Percentiles rank a stretch among this genome's conserved stretches.
phyloP scores from a whole-genome alignment of 2,329 filamentous ascomycete species.

The Apiospora rasikravindrae region DNA sequence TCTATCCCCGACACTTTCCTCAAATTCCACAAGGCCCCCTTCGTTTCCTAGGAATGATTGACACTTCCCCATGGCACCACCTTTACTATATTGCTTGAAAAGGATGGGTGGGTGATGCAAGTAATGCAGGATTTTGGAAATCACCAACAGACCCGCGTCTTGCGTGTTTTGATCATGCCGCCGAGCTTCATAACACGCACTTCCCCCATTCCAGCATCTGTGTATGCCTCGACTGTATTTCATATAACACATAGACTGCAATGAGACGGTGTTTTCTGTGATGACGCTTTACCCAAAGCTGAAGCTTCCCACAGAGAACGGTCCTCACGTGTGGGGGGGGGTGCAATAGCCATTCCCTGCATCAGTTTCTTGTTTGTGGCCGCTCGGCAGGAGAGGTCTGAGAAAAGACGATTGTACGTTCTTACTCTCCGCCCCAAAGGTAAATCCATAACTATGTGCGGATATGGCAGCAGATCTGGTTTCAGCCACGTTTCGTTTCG shows the following conservation, averaged over 20 bases:
- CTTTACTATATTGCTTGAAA: too few relatives aligned
- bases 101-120: too few relatives aligned
- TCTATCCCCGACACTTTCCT: too few relatives aligned
- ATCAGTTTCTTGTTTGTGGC: slow-evolving; percentile 36
- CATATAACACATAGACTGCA: too few relatives aligned
- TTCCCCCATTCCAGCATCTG: background rate
- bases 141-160: background rate
- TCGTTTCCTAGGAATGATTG: too few relatives aligned
- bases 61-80: background rate
- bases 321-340: slow-evolving; percentile 35
- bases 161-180: too few relatives aligned
- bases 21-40: too few relatives aligned
- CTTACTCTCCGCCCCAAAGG: background rate
- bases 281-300: background rate
- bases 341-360: slow-evolving; percentile 36
- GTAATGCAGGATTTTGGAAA: background rate
- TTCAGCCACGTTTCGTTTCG: slow-evolving; percentile 33
- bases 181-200: background rate
- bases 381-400: slow-evolving; percentile 30
- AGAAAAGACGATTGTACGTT: slow-evolving; percentile 36
- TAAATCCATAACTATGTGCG: background rate
- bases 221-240: too few relatives aligned
- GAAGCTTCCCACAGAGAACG: slow-evolving; percentile 35
- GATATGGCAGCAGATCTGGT: slow-evolving; percentile 31
- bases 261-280: background rate